Evolutionary conservation across 768 basidiomycete species (phyloP).

Genomic region (Glaciozyma martinii): DNA sequence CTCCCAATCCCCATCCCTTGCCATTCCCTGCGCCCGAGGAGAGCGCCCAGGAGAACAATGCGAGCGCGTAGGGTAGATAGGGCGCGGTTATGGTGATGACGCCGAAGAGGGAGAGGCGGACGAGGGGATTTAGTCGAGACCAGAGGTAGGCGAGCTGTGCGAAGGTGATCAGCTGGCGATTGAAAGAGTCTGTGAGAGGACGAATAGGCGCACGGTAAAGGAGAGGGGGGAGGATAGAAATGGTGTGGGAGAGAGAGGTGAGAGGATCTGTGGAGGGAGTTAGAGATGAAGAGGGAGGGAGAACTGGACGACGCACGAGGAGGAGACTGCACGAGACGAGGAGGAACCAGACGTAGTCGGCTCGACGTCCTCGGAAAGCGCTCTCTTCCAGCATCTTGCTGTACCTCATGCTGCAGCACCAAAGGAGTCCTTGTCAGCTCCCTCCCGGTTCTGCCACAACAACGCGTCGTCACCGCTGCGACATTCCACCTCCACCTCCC

Average conservation of each 20-base stretch:
- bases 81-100: conserved; percentile 90
- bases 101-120: conserved; percentile 93
- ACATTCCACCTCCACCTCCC: not conserved
- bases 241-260: conserved; percentile 42
- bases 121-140: conserved; percentile 87
- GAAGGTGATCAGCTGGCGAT: not conserved
- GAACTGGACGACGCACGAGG: conserved; percentile 51
- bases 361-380: conserved; percentile 78
- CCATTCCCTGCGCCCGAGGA: conserved; percentile 9
- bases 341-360: conserved; percentile 93
- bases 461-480: not conserved
- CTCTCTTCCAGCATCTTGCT: conserved; percentile 95
- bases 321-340: conserved; percentile 74
- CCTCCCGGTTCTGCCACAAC: not conserved
- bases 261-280: conserved; percentile 26
- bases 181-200: no score
- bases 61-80: conserved; percentile 84
- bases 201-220: conserved; percentile 20
- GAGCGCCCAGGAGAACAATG: conserved; percentile 57
- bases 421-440: not conserved
- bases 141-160: conserved; percentile 82
- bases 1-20: conserved; percentile 64
- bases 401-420: conserved; percentile 73
- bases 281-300: conserved; percentile 5
- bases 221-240: conserved; percentile 50